Evolutionary conservation across 345 rosid genomes (phyloP), one percentile per base, ranked within the genome.

Genomic region (Gossypium australe): DNA sequence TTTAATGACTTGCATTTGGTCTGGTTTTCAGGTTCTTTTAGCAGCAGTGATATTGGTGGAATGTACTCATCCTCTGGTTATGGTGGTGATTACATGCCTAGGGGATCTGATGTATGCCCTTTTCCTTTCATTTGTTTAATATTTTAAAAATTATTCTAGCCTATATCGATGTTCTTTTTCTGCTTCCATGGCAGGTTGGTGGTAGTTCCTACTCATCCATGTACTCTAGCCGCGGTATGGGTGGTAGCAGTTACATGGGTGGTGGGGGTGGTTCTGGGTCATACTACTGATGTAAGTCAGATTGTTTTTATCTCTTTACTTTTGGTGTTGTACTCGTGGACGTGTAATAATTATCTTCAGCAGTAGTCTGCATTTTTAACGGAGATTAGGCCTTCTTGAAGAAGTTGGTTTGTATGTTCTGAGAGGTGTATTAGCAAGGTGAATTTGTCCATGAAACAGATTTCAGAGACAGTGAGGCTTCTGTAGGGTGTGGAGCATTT

Each of bases 151-250:
- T 5, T 64, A 27, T 58, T 14, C 66, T 72, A 7, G 41, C 38
- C 29, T 17, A 11, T 44, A 58, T 61, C 17, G 3, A n/a, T 75
- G 7, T 25, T 60, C 17, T 62, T 8, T 29, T 67, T 70, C 58
- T 63, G 9, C 63, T 18, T 25, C 76, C 43, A 16, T 79, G 75
- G 74, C 86, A 95, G 99, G 99, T 83, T 80, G 96, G 94, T 67
- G 85, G 97, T 81, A 86, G 94, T 80, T 89, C 97, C 27, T 95
- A 95, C 80, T 88, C 99, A 49, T 90, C 98, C 18, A 67, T 90
- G 76, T 93, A 95, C 78, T 80, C 98, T 7, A 81, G 92, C 82
- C 99, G 97, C 77, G 87, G 97, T 53, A 79, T 85, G 84, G 90
- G 94, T 18, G 89, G 97, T 74, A 84, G 89, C 84, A 81, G 85